Evolutionary conservation across 2,329 filamentous ascomycete genomes (phyloP).

Genomic region (Phialophora expanda): DNA sequence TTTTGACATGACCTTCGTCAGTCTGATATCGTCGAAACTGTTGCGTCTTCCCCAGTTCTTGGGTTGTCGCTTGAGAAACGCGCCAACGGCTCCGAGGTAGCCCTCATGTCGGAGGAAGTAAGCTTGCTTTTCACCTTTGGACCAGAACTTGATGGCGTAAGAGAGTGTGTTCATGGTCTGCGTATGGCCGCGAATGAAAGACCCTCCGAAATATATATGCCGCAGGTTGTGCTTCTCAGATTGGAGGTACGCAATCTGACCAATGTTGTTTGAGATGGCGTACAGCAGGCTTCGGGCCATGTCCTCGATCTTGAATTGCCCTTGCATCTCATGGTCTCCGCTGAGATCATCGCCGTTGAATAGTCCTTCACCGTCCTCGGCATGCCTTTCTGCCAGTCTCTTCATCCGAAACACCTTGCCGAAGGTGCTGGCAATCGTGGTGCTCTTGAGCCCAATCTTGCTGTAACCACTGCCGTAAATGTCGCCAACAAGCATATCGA

Average conservation of each 20-base stretch:
- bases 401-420: constrained; percentile 97
- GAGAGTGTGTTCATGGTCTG: constrained; percentile 98
- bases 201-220: constrained; percentile 96
- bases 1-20: constrained; percentile 33
- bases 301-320: constrained; percentile 76
- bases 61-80: constrained; percentile 89
- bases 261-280: constrained; percentile 66
- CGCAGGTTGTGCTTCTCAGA: constrained; percentile 90
- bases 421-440: constrained; percentile 93
- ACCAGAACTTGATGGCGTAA: constrained; percentile 98
- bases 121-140: constrained; percentile 88
- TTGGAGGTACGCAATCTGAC: constrained; percentile 96
- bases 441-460: constrained; percentile 95
- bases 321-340: constrained; percentile 46
- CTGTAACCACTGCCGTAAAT: constrained; percentile 93
- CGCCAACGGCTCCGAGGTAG: constrained; percentile 90
- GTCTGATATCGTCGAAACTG: constrained; percentile 66
- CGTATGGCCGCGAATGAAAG: constrained; percentile 92
- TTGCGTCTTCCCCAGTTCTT: constrained; percentile 86
- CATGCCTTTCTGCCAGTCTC: constrained; percentile 76
- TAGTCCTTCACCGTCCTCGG: constrained; percentile 71
- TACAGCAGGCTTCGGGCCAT: constrained; percentile 91
- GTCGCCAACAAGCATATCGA: constrained; percentile 96
- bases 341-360: constrained; percentile 54
- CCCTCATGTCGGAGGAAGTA: constrained; percentile 96